Evolutionary conservation across 352 stramenopile genomes (phyloP).

Genomic region (Globisporangium uncinulatum): DNA sequence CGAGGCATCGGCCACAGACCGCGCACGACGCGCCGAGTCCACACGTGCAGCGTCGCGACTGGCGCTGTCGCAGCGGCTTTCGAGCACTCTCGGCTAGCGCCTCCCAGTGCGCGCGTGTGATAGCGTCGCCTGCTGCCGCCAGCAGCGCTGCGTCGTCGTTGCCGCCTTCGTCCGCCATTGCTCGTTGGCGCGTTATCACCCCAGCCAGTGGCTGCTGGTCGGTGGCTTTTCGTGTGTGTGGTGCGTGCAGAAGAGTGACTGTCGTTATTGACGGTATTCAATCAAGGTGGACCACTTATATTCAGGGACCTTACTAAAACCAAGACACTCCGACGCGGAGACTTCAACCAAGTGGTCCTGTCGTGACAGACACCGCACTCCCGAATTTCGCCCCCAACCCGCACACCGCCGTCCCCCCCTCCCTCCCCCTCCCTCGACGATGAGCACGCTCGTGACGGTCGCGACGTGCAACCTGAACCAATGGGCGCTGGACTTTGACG

Average conservation of each 20-base stretch:
- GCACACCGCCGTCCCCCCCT: neutral
- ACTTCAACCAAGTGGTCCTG: no score
- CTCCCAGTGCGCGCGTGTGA: slow-evolving; percentile 6
- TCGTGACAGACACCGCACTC: neutral
- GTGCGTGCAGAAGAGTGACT: no score
- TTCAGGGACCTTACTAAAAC: no score
- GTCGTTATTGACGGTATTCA: no score
- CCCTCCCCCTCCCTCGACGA: slow-evolving; percentile 11
- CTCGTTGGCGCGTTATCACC: no score
- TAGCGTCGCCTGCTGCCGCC: slow-evolving; percentile 5
- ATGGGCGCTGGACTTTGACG: slow-evolving; percentile 98
- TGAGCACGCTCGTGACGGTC: slow-evolving; percentile 90
- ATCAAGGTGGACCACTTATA: no score
- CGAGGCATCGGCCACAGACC: slow-evolving; percentile 47
- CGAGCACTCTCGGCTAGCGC: neutral
- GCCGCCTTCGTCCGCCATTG: no score
- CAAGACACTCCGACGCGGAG: no score
- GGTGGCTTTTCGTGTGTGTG: no score
- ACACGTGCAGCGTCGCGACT: slow-evolving; percentile 38
- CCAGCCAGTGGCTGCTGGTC: no score
- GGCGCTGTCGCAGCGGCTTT: slow-evolving; percentile 10
- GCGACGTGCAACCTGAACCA: slow-evolving; percentile 99
- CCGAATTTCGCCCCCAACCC: no score
- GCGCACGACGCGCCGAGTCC: slow-evolving; percentile 38
- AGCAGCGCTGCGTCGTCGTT: slow-evolving; percentile 2